Conservation (phyloP, 371 early-diverging fungal species). For the Synchytrium microbalum region DNA sequence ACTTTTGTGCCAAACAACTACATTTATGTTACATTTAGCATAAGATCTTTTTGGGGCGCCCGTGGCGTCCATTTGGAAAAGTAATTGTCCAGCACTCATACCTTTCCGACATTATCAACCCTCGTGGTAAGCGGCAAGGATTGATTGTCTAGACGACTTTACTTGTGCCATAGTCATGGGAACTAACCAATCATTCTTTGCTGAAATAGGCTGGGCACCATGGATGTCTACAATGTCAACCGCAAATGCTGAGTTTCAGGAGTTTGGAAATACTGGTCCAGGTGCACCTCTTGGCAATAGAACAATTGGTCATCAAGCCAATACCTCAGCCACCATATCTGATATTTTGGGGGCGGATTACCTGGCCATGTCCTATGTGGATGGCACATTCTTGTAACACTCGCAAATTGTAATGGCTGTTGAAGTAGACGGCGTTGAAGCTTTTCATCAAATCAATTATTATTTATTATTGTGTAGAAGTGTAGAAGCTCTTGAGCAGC, state of each 20-base stretch:
- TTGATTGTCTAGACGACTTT: background rate
- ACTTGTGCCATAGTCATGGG: too few species aligned
- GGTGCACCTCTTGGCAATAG: background rate
- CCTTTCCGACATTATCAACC: background rate
- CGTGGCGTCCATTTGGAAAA: background rate
- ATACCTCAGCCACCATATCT: background rate
- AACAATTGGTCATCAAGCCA: background rate
- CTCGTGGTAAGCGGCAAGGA: background rate
- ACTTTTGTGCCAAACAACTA: too few species aligned
- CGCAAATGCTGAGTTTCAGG: background rate
- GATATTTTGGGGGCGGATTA: background rate
- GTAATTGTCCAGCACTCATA: background rate
- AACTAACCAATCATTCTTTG: background rate
- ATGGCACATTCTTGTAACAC: background rate
- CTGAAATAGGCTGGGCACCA: background rate
- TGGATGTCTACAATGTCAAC: background rate
- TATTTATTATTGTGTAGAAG: too few species aligned
- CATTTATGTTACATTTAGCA: too few species aligned
- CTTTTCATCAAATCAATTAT: too few species aligned
- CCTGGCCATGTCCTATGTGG: background rate
- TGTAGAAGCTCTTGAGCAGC: too few species aligned
- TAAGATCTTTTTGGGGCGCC: background rate
- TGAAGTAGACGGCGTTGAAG: too few species aligned
- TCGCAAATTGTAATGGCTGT: too few species aligned
- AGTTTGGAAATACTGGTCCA: background rate